phyloP scores from a whole-genome alignment of 2,329 filamentous ascomycete species.

The Verticillium longisporum region DNA sequence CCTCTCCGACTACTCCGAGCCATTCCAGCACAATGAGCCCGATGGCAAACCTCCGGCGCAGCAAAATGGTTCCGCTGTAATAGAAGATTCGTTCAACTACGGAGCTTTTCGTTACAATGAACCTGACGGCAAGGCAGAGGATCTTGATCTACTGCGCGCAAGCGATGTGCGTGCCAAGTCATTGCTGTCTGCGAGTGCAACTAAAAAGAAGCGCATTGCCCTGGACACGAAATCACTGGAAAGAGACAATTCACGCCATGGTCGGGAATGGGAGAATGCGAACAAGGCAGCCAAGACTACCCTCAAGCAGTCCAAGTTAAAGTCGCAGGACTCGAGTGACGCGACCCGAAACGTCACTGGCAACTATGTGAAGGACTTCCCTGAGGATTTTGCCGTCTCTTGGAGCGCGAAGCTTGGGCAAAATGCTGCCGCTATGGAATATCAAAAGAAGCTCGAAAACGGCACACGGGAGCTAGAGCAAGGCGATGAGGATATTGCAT shows the following conservation, averaged over 20 bases:
- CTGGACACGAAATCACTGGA: background rate
- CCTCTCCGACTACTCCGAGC: conserved; percentile 15
- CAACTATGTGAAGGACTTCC: conserved; percentile 43
- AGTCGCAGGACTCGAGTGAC: conserved; percentile 9
- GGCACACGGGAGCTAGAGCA: conserved; percentile 9
- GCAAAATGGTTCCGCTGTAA: conserved; percentile 1
- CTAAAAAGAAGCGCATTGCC: background rate
- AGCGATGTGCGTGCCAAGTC: conserved; percentile 13
- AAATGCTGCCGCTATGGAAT: conserved; percentile 5
- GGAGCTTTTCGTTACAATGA: conserved; percentile 24
- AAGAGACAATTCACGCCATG: background rate
- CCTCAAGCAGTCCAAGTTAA: background rate
- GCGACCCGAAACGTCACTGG: conserved; percentile 29
- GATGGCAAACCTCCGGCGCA: conserved; percentile 21
- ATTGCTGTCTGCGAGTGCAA: background rate
- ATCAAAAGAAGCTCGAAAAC: background rate
- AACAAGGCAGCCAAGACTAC: background rate
- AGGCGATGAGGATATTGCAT: conserved; percentile 24
- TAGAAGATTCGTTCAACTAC: conserved; percentile 30
- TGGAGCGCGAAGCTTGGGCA: conserved; percentile 25
- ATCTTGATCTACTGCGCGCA: conserved; percentile 14
- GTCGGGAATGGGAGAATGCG: background rate
- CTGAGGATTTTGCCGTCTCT: conserved; percentile 39
- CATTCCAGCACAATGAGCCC: conserved; percentile 22
- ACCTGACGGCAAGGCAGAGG: conserved; percentile 9